Conservation (phyloP, 208 protist species). For the Wallacemonas sp. region DNA sequence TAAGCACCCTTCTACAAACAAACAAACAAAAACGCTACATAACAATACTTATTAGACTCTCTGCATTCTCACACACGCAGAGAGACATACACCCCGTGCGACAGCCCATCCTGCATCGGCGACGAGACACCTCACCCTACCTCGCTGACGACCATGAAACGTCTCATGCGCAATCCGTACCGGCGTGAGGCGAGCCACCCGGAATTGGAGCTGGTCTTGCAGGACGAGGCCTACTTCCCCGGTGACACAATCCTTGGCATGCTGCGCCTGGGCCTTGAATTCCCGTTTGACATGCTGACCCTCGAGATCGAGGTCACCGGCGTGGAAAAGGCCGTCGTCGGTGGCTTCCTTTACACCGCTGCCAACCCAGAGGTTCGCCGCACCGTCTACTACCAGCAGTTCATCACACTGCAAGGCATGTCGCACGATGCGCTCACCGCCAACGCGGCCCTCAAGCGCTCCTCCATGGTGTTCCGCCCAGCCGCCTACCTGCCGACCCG, state of each 20-base stretch:
- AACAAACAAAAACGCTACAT: no score
- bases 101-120: no score
- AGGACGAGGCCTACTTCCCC: slow-evolving; percentile 31
- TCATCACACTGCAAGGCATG: slow-evolving; percentile 34
- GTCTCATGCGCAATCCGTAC: not conserved
- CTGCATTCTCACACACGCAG: no score
- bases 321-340: slow-evolving; percentile 29
- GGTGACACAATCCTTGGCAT: slow-evolving; percentile 49
- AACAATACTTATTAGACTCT: no score
- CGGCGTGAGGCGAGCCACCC: slow-evolving; percentile 16
- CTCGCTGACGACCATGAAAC: not conserved
- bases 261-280: slow-evolving; percentile 39
- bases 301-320: slow-evolving; percentile 43
- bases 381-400: slow-evolving; percentile 55
- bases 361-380: slow-evolving; percentile 36
- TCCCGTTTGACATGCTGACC: slow-evolving; percentile 22
- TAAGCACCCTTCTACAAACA: no score
- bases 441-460: not conserved
- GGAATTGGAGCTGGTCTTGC: slow-evolving; percentile 32
- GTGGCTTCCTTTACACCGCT: slow-evolving; percentile 16
- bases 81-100: no score
- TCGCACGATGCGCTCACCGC: slow-evolving; percentile 24
- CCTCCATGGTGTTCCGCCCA: slow-evolving; percentile 12
- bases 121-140: not conserved
- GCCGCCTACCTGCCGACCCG: slow-evolving; percentile 1